Evolutionary conservation across 1,284 basidiomycete species (phyloP).

Genomic region (Ustilago hordei): DNA sequence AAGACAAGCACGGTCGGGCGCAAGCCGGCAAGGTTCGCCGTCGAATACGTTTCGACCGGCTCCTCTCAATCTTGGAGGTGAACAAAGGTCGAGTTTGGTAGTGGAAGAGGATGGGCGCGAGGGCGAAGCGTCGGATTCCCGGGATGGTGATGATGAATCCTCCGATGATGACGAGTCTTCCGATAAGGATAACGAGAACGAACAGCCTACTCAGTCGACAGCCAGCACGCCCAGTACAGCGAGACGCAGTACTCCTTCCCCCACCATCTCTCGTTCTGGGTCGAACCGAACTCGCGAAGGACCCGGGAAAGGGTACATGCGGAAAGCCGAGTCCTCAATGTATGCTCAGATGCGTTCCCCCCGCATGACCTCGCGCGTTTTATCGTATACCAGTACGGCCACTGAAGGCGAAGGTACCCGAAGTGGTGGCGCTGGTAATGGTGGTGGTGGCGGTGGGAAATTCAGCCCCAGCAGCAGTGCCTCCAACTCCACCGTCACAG

Average conservation of each 20-base stretch:
- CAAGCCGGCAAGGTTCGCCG: conserved; percentile 7
- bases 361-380: conserved; percentile 29
- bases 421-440: conserved; percentile 4
- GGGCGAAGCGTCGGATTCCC: conserved; percentile 49
- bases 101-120: conserved; percentile 15
- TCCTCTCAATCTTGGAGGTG: background rate
- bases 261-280: conserved; percentile 17
- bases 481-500: conserved; percentile 22
- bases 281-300: conserved; percentile 29
- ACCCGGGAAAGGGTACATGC: conserved; percentile 39
- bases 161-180: conserved; percentile 45
- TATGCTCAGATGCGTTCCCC: conserved; percentile 42
- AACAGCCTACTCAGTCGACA: conserved; percentile 17
- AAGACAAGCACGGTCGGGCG: background rate
- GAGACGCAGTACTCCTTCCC: conserved; percentile 15
- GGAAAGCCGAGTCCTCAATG: conserved; percentile 42
- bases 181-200: conserved; percentile 30
- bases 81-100: conserved; percentile 21
- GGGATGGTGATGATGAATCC: conserved; percentile 62
- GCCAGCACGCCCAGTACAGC: background rate
- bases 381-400: conserved; percentile 32
- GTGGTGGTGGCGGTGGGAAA: conserved; percentile 8
- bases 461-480: conserved; percentile 24
- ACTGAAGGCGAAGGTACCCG: conserved; percentile 37
- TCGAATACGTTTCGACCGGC: conserved; percentile 4